Evolutionary conservation across 495 filamentous ascomycete species (phyloP).

Genomic region (Astrothelium subdiscretum): DNA sequence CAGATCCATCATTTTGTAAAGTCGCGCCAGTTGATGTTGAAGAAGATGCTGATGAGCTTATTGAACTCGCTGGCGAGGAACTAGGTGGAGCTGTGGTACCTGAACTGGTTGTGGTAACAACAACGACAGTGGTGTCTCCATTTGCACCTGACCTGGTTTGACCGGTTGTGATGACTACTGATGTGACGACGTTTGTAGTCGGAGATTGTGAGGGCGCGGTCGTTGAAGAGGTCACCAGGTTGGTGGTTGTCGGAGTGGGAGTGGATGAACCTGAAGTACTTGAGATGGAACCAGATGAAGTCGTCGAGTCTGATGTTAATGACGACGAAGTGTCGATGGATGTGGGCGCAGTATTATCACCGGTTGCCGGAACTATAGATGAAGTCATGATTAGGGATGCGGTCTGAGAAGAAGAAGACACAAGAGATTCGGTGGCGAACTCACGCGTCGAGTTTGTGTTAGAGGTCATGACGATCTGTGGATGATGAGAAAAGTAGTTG

Average conservation of each 20-base stretch:
- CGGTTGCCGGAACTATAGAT: constrained; percentile 6
- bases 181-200: constrained; percentile 24
- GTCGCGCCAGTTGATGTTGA: constrained; percentile 12
- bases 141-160: not conserved
- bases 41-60: constrained; percentile 4
- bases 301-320: not conserved
- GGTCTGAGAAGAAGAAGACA: not conserved
- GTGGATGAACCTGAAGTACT: not conserved
- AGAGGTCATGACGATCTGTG: not conserved
- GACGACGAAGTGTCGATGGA: not conserved
- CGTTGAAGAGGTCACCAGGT: constrained; percentile 13
- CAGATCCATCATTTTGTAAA: constrained; percentile 7
- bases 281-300: not conserved
- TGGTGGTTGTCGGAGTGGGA: constrained; percentile 6
- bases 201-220: constrained; percentile 20
- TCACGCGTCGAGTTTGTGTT: not conserved
- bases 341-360: not conserved
- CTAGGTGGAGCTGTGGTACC: constrained; percentile 4
- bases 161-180: constrained; percentile 20
- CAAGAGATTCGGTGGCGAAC: not conserved
- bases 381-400: not conserved
- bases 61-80: not conserved
- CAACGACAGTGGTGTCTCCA: constrained; percentile 5
- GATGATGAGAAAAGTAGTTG: not conserved
- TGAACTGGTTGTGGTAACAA: constrained; percentile 4